Conservation (phyloP, 225 moss, liverwort and hornwort species). For the Bryum argenteum region DNA sequence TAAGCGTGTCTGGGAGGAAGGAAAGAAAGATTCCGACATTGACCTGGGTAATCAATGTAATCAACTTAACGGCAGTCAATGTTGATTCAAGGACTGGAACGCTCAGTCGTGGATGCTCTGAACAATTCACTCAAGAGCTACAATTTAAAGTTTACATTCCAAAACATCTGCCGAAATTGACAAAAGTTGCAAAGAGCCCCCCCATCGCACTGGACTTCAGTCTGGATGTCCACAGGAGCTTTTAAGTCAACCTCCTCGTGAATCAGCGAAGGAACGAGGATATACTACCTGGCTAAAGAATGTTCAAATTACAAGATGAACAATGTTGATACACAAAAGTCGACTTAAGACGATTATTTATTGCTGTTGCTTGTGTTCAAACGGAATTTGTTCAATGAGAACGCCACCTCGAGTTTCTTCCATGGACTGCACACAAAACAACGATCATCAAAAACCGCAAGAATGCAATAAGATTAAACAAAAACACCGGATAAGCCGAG, state of each 20-base stretch:
- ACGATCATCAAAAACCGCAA: slow-evolving; percentile 9
- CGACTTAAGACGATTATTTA: slow-evolving; percentile 21
- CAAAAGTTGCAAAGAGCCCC: slow-evolving; percentile 16
- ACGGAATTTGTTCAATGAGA: slow-evolving; percentile 56
- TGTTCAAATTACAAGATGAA: slow-evolving; percentile 37
- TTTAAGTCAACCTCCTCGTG: slow-evolving; percentile 10
- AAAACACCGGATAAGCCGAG: no score
- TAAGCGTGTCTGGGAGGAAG: no score
- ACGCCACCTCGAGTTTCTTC: slow-evolving; percentile 51
- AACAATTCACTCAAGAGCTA: no score
- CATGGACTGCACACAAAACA: slow-evolving; percentile 47
- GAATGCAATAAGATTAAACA: no score
- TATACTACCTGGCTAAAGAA: slow-evolving; percentile 34
- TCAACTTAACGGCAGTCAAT: not conserved
- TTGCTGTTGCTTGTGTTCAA: slow-evolving; percentile 38
- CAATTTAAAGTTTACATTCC: not conserved
- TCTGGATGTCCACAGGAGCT: slow-evolving; percentile 13
- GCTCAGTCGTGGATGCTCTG: not conserved
- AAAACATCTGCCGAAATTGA: slow-evolving; percentile 18
- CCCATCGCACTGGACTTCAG: slow-evolving; percentile 24
- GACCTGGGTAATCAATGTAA: not conserved
- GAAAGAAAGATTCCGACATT: not conserved
- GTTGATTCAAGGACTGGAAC: not conserved
- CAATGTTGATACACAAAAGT: slow-evolving; percentile 39
- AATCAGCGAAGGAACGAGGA: not conserved